Base-by-base conservation (phyloP, 2,329 filamentous ascomycete species). In the Parastagonospora avenae region DNA sequence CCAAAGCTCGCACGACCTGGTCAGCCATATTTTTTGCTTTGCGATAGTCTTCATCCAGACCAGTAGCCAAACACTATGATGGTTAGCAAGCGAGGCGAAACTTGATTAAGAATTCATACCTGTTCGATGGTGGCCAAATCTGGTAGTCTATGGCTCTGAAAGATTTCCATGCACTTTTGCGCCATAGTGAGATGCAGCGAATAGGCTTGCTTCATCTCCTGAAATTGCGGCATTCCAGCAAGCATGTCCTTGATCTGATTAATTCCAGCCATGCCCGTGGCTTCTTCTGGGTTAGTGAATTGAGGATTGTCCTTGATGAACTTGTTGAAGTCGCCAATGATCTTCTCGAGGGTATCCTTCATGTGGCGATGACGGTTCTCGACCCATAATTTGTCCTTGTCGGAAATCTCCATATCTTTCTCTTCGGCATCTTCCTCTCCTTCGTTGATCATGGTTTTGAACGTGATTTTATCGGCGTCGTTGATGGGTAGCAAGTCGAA, bases 241-340 rank as follows among this genome's bases (percentile, higher is more conserved):
- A 99, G 79, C 94, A 99, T 99, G 74, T 97, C 92, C 68, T 94
- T 91, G 74, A 99, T 96, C 24, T 90, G 89, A 74, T 92, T 96
- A 48, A 99, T 79, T 68, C 85, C 95, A 37, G 92, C 95, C 56
- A 97, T 80, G 68, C 85, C 95, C 35, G 87, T 88, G 40, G 85
- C 81, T 29, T 86, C 83, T 49, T 83, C 79, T 68, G 85, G 82
- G 57, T 94, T 87, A 10, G 91, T 90, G 67, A 97, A 97, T 68
- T 97, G 91, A 11, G 92, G 90, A 70, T 99, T 96, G 54, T 94
- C 87, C 37, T 88, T 85, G 64, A 96, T 83, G 76, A 99, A 99
- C 68, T 87, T 92, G 65, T 92, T 87, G 68, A 99, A 97, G 70
- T 97, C 93, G 49, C 86, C 84, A 81, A 93, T 94, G 54, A 99